Conservation (phyloP, 345 rosid genomes). For the Camelina hispida region DNA sequence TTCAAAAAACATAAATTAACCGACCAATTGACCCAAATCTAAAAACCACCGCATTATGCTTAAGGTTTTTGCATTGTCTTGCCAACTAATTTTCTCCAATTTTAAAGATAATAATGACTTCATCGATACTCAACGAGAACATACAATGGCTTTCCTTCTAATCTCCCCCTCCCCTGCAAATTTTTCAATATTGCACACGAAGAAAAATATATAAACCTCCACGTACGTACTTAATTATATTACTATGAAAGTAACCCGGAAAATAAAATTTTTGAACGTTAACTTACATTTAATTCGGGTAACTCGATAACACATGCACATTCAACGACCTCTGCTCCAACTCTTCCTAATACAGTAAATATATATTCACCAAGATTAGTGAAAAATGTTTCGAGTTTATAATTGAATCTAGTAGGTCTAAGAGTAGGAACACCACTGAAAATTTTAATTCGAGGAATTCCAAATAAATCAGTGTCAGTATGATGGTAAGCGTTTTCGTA, state of each 20-base stretch:
- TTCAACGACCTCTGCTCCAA: constrained; percentile 80
- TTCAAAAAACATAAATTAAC: not conserved
- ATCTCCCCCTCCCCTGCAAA: constrained; percentile 65
- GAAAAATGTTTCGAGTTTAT: not conserved
- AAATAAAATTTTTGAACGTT: not conserved
- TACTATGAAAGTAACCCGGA: not conserved
- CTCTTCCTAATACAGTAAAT: constrained; percentile 54
- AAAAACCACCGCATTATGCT: not conserved
- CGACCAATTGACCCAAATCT: not conserved
- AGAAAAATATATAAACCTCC: not conserved
- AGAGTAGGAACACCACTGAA: not conserved
- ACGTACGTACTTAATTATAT: not conserved
- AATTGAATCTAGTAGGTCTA: not conserved
- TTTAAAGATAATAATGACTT: constrained; percentile 1
- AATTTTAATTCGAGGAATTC: not conserved
- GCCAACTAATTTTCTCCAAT: not conserved
- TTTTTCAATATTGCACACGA: not conserved
- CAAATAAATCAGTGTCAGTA: not conserved
- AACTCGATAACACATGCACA: constrained; percentile 81
- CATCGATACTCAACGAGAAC: constrained; percentile 71
- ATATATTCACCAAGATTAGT: not conserved
- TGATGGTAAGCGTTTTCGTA: not conserved
- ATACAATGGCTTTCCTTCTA: constrained; percentile 63
- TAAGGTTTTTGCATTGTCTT: not conserved
- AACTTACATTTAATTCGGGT: constrained; percentile 73